Evolutionary conservation across 495 filamentous ascomycete species (phyloP).

Genomic region (Pyrenopolyporus hunteri): DNA sequence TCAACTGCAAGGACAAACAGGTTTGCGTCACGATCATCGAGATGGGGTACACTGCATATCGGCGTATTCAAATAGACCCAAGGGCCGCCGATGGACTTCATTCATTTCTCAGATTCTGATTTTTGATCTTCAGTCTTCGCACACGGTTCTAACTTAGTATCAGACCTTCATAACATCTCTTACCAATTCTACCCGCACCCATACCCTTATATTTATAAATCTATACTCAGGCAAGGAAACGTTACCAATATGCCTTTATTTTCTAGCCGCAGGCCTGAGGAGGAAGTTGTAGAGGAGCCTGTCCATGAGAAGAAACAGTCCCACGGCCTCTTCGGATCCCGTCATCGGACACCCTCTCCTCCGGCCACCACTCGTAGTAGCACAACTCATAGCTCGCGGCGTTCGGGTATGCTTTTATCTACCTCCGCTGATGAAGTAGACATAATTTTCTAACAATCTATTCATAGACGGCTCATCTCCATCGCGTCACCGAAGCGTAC

Average conservation of each 20-base stretch:
- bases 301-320: slow-evolving; percentile 46
- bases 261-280: slow-evolving; percentile 44
- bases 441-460: background rate
- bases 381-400: slow-evolving; percentile 39
- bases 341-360: slow-evolving; percentile 52
- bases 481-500: slow-evolving; percentile 43
- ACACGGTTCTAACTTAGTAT: background rate
- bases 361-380: slow-evolving; percentile 31
- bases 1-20: slow-evolving; percentile 18
- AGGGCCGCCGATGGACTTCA: background rate
- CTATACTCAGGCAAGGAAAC: background rate
- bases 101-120: background rate
- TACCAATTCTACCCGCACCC: no score
- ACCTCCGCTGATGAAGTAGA: slow-evolving; percentile 17
- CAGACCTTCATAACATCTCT: no score
- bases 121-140: background rate
- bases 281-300: slow-evolving; percentile 48
- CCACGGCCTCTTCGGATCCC: slow-evolving; percentile 52
- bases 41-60: slow-evolving; percentile 12
- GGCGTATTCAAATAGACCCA: slow-evolving; percentile 19
- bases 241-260: slow-evolving; percentile 55
- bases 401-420: slow-evolving; percentile 27
- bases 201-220: slow-evolving; percentile 3
- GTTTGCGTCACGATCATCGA: slow-evolving; percentile 32
- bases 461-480: slow-evolving; percentile 28